These are phyloP conservation scores for Miamiensis avidus DNA, from an alignment of 169 alveolate genomes.

Conservation along the genomic window DNA sequence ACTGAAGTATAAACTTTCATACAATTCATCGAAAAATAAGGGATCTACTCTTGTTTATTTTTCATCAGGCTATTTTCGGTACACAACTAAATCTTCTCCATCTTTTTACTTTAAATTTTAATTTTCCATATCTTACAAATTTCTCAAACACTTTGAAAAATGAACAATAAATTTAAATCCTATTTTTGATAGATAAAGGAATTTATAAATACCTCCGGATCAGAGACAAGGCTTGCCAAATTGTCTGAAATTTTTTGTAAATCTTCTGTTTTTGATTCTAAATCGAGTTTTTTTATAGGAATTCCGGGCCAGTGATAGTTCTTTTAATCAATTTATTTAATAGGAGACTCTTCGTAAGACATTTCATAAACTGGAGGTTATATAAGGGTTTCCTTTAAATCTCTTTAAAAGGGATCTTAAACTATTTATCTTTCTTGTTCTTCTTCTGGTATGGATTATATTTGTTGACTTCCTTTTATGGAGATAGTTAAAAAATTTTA, in stretches of 20 bases:
- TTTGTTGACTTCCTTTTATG: background rate
- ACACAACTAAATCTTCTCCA: background rate
- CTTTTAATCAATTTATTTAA: constrained; percentile 1
- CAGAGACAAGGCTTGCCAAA: background rate
- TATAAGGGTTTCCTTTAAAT: constrained; percentile 3
- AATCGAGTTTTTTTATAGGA: background rate
- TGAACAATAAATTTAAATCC: too few species aligned
- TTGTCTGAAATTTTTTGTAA: background rate
- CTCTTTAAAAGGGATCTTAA: constrained; percentile 12
- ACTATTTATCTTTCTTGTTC: constrained; percentile 9
- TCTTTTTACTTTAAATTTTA: background rate
- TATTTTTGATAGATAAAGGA: background rate
- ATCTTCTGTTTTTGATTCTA: background rate
- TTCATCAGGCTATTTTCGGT: background rate
- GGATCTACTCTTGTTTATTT: background rate
- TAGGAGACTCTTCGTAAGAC: background rate
- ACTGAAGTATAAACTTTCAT: constrained; percentile 1
- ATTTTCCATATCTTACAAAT: background rate
- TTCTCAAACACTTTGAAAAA: background rate
- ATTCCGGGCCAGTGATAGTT: background rate
- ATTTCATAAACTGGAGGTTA: background rate
- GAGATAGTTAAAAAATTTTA: too few species aligned
- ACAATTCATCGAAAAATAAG: background rate
- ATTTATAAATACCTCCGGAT: background rate
- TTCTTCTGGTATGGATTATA: background rate